Conservation (phyloP, 352 stramenopile species). For the Peronospora farinosa region DNA sequence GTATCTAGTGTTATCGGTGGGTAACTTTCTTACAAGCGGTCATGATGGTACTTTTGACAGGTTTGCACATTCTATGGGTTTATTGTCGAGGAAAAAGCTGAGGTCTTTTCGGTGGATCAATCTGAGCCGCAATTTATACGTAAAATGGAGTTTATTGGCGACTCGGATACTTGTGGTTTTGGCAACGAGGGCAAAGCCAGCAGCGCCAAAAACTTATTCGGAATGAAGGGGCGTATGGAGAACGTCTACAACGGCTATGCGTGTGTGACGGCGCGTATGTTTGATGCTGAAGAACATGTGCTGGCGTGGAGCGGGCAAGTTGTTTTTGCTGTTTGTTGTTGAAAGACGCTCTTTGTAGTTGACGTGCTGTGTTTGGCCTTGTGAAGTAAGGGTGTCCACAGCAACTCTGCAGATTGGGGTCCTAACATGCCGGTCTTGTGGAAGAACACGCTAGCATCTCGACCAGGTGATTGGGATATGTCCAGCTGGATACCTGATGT, state of each 20-base stretch:
- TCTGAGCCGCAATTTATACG: conserved; percentile 30
- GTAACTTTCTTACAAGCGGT: background rate
- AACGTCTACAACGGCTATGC: conserved; percentile 86
- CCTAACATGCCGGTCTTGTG: conserved; percentile 74
- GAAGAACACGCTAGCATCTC: conserved; percentile 82
- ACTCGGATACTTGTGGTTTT: conserved; percentile 79
- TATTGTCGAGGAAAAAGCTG: conserved; percentile 62
- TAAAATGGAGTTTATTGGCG: conserved; percentile 83
- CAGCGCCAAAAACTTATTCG: conserved; percentile 69
- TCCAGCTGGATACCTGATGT: conserved; percentile 67
- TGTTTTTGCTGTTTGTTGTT: background rate
- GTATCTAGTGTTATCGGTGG: background rate
- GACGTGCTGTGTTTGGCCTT: conserved; percentile 2
- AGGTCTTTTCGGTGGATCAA: conserved; percentile 47
- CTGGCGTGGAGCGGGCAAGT: conserved; percentile 74
- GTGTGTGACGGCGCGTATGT: conserved; percentile 79
- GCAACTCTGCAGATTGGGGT: conserved; percentile 79
- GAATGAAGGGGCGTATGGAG: conserved; percentile 84
- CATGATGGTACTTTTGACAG: conserved; percentile 16
- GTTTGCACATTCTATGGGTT: conserved; percentile 87
- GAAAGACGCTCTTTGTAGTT: background rate
- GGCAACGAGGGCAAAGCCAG: conserved; percentile 78
- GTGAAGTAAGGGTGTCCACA: conserved; percentile 78
- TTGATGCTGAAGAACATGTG: conserved; percentile 80
- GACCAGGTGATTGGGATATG: conserved; percentile 66